Conservation (phyloP, 805 yeast genomes). For the Saturnispora hagleri region DNA sequence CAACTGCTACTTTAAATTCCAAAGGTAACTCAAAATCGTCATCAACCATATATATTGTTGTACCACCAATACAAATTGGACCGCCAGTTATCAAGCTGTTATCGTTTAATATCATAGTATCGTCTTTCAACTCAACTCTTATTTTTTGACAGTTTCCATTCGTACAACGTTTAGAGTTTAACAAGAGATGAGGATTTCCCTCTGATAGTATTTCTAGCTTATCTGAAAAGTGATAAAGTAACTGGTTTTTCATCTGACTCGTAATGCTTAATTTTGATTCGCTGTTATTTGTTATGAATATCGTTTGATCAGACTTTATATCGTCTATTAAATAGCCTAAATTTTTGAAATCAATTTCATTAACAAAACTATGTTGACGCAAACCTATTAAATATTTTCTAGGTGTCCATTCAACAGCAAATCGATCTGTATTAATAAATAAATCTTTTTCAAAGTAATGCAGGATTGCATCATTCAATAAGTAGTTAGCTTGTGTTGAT, state of each 20-base stretch:
- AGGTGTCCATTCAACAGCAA: constrained; percentile 35
- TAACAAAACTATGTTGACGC: constrained; percentile 53
- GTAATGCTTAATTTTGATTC: constrained; percentile 28
- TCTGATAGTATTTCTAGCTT: constrained; percentile 20
- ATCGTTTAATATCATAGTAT: constrained; percentile 35
- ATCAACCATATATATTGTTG: constrained; percentile 56
- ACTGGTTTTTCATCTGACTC: constrained; percentile 23
- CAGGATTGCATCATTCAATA: constrained; percentile 40
- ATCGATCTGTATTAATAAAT: constrained; percentile 12
- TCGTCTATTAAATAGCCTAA: constrained; percentile 51
- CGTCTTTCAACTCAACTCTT: constrained; percentile 32
- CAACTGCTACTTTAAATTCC: constrained; percentile 54
- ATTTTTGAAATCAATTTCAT: constrained; percentile 57
- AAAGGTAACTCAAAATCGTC: constrained; percentile 56
- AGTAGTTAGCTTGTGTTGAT: constrained; percentile 31
- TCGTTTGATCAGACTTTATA: constrained; percentile 41
- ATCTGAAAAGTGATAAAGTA: constrained; percentile 59
- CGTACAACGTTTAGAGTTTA: constrained; percentile 43
- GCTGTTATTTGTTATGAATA: constrained; percentile 40
- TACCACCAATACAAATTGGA: constrained; percentile 43
- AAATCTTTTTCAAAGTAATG: constrained; percentile 36
- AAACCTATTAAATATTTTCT: constrained; percentile 52
- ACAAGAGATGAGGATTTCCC: constrained; percentile 22
- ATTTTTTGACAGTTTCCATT: constrained; percentile 54
- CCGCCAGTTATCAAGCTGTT: constrained; percentile 34